Percentiles rank a stretch among this genome's conserved stretches.
Evolutionary conservation across 345 rosid genomes (phyloP).

Genomic region (Brassica rapa): DNA sequence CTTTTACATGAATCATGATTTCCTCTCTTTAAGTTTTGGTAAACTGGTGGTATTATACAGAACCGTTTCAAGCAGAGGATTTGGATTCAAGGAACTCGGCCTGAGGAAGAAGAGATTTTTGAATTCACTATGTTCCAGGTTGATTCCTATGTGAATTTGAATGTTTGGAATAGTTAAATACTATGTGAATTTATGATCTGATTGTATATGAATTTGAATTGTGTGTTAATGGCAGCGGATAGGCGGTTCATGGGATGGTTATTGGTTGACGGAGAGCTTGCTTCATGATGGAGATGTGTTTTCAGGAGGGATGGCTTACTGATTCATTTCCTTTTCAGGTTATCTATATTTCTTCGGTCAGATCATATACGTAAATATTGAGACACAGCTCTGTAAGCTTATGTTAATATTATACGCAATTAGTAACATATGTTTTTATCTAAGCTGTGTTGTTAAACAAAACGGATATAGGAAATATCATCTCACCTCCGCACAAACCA

Average conservation of each 20-base stretch:
- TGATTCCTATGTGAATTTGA: constrained; percentile 1
- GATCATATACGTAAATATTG: background rate
- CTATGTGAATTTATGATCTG: background rate
- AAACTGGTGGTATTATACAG: constrained; percentile 39
- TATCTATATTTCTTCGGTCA: background rate
- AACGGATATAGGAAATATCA: background rate
- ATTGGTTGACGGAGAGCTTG: constrained; percentile 90
- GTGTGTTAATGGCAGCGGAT: constrained; percentile 55
- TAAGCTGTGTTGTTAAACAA: background rate
- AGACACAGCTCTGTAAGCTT: background rate
- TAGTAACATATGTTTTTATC: constrained; percentile 5
- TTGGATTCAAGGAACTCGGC: constrained; percentile 84
- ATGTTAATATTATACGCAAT: constrained; percentile 8
- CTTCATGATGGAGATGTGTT: constrained; percentile 87
- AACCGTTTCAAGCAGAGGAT: constrained; percentile 82
- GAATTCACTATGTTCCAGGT: constrained; percentile 94
- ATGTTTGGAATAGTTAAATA: background rate
- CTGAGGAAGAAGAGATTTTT: constrained; percentile 88
- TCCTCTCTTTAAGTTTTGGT: constrained; percentile 3
- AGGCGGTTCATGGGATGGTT: constrained; percentile 96
- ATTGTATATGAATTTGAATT: background rate
- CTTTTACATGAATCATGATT: constrained; percentile 7
- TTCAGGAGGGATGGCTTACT: constrained; percentile 87
- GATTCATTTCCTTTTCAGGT: constrained; percentile 22
- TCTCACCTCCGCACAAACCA: background rate